Base-by-base conservation (phyloP, 345 rosid genomes). In the Arabis hirsuta region DNA sequence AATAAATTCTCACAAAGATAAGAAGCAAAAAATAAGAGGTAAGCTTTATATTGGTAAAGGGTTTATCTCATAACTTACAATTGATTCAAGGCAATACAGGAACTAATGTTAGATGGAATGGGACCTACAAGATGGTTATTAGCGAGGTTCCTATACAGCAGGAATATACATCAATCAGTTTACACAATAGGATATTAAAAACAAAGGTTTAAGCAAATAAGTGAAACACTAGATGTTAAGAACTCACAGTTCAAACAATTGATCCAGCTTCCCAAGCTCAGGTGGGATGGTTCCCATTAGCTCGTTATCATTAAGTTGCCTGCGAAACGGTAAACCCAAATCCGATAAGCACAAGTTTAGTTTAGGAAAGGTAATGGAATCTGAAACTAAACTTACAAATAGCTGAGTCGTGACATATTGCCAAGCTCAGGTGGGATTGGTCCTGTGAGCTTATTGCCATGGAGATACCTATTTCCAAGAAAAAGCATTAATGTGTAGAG, bases 371-470 rank as follows among this genome's bases (percentile, higher is more conserved):
- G 4, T 20, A 26, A 2, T 14, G 7, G 3, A n/a, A 41, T 57
- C 10, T 43, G 3, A 51, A 11, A 12, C 4, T 12, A 8, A 50
- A 58, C 96, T 82, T 73, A 96, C 99, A 96, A 74, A 71, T 96
- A 96, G 78, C 99, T 96, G 59, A 96, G 91, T 39, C 84, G 83
- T 12, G 99, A 88, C 97, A 96, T 96, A 42, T 96, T 92, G 55
- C 99, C 99, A 57, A 96, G 91, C 81, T 95, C 99, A 4, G 98
- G 85, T 31, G 99, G 99, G 44, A 95, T 83, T 38, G 83, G 77
- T 44, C 98, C 98, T 0, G 86, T 88, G 12, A 95, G 94, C 61
- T 84, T 90, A 78, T 95, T 95, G 5, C 98, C 97, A 78, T 95
- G 96, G 19, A 95, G 97, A 65, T 95, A 92, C 76, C 99, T 95